Percentiles rank a stretch among this genome's conserved stretches.
These are phyloP conservation scores for Suillus subalutaceus DNA, from an alignment of 768 basidiomycete species.

Conservation along the genomic window DNA sequence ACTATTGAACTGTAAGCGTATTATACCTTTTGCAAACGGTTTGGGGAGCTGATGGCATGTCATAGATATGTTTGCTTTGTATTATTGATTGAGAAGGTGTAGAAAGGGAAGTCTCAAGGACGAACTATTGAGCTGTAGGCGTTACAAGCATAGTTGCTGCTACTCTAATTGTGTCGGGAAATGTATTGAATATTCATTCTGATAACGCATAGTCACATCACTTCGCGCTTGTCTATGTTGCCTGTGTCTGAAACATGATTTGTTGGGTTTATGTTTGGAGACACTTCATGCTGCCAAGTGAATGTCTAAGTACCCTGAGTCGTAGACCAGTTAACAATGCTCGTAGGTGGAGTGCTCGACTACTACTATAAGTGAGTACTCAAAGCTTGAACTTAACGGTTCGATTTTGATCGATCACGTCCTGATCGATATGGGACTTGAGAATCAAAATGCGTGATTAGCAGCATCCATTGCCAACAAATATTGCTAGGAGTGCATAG, in stretches of 20 bases:
- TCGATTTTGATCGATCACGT: background rate
- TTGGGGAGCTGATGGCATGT: background rate
- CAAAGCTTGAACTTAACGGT: background rate
- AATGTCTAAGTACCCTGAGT: background rate
- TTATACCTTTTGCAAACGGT: background rate
- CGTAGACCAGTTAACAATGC: background rate
- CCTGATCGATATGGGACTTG: background rate
- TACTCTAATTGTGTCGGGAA: background rate
- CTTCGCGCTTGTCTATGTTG: background rate
- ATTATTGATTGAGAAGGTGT: background rate
- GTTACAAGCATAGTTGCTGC: background rate
- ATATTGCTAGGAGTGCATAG: background rate
- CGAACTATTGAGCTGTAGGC: background rate
- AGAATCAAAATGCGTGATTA: background rate
- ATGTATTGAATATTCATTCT: background rate
- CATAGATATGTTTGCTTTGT: background rate
- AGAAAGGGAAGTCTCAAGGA: background rate
- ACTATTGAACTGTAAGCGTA: background rate
- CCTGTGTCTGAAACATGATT: background rate
- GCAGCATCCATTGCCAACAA: background rate
- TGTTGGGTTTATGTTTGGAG: background rate
- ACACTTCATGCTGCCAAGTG: background rate
- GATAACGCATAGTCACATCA: background rate
- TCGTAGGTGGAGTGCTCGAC: background rate
- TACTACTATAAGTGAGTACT: background rate